Conservation (phyloP, 2,329 filamentous ascomycete genomes). For the Penicillium olsonii region DNA sequence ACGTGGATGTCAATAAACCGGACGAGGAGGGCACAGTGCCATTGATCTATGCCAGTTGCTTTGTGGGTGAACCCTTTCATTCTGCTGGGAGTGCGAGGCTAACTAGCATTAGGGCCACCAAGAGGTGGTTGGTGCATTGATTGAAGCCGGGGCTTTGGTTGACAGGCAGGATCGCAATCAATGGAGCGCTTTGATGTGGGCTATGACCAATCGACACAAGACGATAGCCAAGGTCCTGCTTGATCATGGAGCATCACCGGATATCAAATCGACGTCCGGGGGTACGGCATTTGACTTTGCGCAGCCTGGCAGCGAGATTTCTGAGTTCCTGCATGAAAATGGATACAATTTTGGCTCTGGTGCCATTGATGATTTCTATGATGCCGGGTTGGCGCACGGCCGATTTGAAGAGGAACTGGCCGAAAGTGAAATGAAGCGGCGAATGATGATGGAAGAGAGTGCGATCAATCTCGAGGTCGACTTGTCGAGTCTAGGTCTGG, state of each 20-base stretch:
- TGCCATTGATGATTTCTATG: constrained; percentile 78
- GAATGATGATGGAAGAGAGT: constrained; percentile 98
- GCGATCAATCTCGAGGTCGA: constrained; percentile 96
- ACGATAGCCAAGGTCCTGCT: constrained; percentile 89
- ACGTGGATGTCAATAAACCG: constrained; percentile 80
- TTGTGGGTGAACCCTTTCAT: constrained; percentile 59
- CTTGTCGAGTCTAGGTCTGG: constrained; percentile 89
- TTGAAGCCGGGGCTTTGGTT: constrained; percentile 83
- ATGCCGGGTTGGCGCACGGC: constrained; percentile 86
- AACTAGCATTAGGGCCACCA: constrained; percentile 70
- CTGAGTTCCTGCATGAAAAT: constrained; percentile 90
- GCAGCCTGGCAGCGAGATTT: constrained; percentile 92
- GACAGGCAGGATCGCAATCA: constrained; percentile 94
- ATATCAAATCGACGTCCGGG: constrained; percentile 91
- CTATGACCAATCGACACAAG: constrained; percentile 98
- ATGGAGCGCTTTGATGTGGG: constrained; percentile 99
- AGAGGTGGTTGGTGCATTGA: constrained; percentile 77
- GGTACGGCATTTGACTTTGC: constrained; percentile 96
- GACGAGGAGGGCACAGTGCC: constrained; percentile 97
- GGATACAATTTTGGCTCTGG: constrained; percentile 67
- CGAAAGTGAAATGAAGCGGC: constrained; percentile 89
- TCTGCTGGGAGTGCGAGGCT: constrained; percentile 6
- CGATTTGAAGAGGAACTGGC: constrained; percentile 96
- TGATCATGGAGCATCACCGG: constrained; percentile 91
- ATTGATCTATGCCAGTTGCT: constrained; percentile 96